Base-by-base conservation (phyloP, 192 early-diverging fungal genomes). In the Entomortierella parvispora region DNA sequence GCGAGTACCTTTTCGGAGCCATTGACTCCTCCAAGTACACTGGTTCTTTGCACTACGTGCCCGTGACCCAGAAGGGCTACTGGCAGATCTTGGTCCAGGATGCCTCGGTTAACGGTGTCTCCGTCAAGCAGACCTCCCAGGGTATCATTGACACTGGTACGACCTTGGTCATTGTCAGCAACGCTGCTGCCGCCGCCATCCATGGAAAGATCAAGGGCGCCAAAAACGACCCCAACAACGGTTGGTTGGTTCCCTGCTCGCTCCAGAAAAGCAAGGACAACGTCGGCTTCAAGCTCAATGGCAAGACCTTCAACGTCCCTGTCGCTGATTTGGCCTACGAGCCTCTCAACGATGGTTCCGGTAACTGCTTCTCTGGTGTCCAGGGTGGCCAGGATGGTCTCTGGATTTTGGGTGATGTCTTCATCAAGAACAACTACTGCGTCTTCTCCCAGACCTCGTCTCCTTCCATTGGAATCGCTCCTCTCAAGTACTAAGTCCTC, bases 81-180 rank as follows among this genome's bases (percentile, higher is more conserved):
- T 89, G 87, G 87, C 80, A 89, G 50, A 82, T 89, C 45, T 58
- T 65, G 69, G 70, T 89, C 32, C 80, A 86, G 46, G 71, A 69
- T 7, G 82, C 79, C 34, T 69, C 63, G 5, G 70, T 84, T 6
- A 81, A 69, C 32, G 80, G 79, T 17, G 61, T 71, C 0, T 69
- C 66, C 3, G 46, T 83, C n/a, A 79, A 80, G 2, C 55, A 59
- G 25, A 57, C 61, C 32, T 65, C 61, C 20, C 46, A 54, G 34
- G 82, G 82, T 32, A 89, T 91, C 52, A 34, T 91, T 10, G 90
- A 90, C 71, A 89, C 89, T 5, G 89, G 89, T 46, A 88, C 89
- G 25, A 90, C 88, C 20, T 71, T 90, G 22, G 80, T 90, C 51
- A 75, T 89, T 20, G 81, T 90, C 66, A 66, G 68, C 55, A 80